These are phyloP conservation scores for Chionographis japonica DNA, from an alignment of 106 monocot genomes.

Conservation along the genomic window DNA sequence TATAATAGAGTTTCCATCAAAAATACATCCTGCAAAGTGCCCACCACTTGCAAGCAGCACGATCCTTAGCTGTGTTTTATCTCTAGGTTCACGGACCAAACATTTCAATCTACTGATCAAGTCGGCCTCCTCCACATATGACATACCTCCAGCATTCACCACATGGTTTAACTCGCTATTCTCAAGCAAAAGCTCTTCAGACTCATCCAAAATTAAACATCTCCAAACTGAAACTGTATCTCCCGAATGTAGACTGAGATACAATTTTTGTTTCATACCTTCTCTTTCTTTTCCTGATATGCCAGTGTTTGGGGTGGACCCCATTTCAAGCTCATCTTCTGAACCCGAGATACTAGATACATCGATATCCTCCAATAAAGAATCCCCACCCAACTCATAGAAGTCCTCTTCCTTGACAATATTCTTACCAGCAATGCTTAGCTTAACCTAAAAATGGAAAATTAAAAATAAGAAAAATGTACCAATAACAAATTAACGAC, in stretches of 20 bases:
- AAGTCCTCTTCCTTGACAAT: slow-evolving; percentile 71
- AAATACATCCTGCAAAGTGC: slow-evolving; percentile 93
- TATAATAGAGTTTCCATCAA: slow-evolving; percentile 78
- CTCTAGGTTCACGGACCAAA: slow-evolving; percentile 65
- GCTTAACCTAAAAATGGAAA: slow-evolving; percentile 51
- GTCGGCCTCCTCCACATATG: slow-evolving; percentile 29
- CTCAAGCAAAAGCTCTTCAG: slow-evolving; percentile 48
- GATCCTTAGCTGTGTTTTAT: slow-evolving; percentile 64
- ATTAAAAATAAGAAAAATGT: not conserved
- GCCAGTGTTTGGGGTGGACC: slow-evolving; percentile 4
- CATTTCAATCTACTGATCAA: slow-evolving; percentile 52
- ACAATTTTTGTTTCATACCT: slow-evolving; percentile 51
- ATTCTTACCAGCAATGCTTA: slow-evolving; percentile 59
- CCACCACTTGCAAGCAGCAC: slow-evolving; percentile 77
- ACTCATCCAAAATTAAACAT: slow-evolving; percentile 65
- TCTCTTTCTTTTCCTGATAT: slow-evolving; percentile 33
- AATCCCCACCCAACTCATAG: slow-evolving; percentile 33
- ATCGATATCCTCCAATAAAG: slow-evolving; percentile 62
- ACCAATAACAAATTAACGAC: slow-evolving; percentile 1
- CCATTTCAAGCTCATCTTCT: slow-evolving; percentile 78
- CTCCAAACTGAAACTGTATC: slow-evolving; percentile 70
- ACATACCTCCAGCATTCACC: slow-evolving; percentile 5
- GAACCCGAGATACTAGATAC: slow-evolving; percentile 93
- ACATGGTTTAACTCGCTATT: slow-evolving; percentile 13
- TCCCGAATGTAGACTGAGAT: slow-evolving; percentile 53